These are phyloP conservation scores for Acanthamoeba quina DNA, from an alignment of 208 protist genomes.

Conservation along the genomic window DNA sequence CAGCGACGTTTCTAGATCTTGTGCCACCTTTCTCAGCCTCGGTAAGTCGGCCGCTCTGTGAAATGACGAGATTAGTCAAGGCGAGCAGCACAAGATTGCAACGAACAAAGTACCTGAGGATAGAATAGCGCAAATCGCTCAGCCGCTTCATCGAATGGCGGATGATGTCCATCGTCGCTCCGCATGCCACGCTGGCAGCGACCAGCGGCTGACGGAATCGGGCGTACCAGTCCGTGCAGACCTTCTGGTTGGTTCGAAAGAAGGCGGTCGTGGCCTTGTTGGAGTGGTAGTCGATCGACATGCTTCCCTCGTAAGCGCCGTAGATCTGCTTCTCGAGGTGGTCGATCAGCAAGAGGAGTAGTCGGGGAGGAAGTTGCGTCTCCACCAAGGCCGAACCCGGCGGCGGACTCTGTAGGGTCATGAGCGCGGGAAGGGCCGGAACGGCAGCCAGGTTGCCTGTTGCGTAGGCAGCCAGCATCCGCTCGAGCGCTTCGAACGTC, in stretches of 20 bases:
- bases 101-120: neutral
- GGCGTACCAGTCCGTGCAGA: conserved; percentile 80
- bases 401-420: conserved; percentile 10
- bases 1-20: conserved; percentile 77
- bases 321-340: conserved; percentile 81
- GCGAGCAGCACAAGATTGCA: neutral
- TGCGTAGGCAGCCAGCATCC: conserved; percentile 61
- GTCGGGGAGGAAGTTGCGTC: conserved; percentile 28
- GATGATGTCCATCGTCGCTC: conserved; percentile 72
- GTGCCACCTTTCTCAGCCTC: neutral
- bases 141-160: conserved; percentile 73
- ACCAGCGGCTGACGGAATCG: conserved; percentile 76
- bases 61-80: neutral
- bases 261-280: conserved; percentile 70
- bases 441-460: neutral
- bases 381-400: neutral
- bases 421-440: neutral
- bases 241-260: conserved; percentile 78
- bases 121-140: conserved; percentile 10
- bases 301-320: conserved; percentile 65
- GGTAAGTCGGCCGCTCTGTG: neutral
- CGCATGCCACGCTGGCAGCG: conserved; percentile 59
- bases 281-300: conserved; percentile 16
- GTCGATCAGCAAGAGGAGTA: conserved; percentile 78
- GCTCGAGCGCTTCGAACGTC: conserved; percentile 80